phyloP scores from a whole-genome alignment of 1,284 basidiomycete genomes.

The Vanrija sp. region DNA sequence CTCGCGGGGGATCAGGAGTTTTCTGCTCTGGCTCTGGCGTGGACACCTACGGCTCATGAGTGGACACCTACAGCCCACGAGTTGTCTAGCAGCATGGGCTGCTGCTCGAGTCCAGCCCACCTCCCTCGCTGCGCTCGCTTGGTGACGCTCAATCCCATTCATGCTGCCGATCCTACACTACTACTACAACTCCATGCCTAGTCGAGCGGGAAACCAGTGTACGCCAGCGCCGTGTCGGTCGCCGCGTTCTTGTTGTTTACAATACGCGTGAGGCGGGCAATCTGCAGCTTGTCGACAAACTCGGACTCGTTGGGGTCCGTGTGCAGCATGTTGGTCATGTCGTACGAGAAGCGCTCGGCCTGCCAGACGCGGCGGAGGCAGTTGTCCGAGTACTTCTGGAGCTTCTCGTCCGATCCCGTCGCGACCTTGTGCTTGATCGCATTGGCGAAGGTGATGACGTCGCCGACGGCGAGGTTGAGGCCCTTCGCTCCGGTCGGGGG shows the following conservation, averaged over 20 bases:
- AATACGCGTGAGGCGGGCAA: constrained; percentile 14
- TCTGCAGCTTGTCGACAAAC: constrained; percentile 18
- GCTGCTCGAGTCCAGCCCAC: no score
- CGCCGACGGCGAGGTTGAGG: constrained; percentile 18
- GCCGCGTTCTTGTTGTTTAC: constrained; percentile 8
- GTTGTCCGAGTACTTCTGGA: constrained; percentile 14
- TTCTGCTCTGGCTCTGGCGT: no score
- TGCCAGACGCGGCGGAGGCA: constrained; percentile 20
- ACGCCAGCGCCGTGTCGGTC: constrained; percentile 14
- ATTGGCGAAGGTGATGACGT: constrained; percentile 18
- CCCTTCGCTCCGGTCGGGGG: constrained; percentile 20
- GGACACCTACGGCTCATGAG: no score
- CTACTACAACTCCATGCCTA: no score
- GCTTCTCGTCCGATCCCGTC: constrained; percentile 12
- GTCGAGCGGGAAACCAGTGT: constrained; percentile 17
- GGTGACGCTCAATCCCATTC: no score
- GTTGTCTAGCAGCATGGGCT: no score
- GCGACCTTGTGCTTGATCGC: constrained; percentile 18
- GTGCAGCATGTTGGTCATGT: constrained; percentile 23
- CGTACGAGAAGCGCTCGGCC: constrained; percentile 22
- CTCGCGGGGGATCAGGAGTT: no score
- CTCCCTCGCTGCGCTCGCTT: no score
- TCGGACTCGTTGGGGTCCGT: constrained; percentile 8
- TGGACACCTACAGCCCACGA: no score
- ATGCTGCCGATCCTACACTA: no score